Percentiles rank a stretch among this genome's conserved stretches.
phyloP scores from a whole-genome alignment of 164 flowering plant species.

The Macadamia tetraphylla region DNA sequence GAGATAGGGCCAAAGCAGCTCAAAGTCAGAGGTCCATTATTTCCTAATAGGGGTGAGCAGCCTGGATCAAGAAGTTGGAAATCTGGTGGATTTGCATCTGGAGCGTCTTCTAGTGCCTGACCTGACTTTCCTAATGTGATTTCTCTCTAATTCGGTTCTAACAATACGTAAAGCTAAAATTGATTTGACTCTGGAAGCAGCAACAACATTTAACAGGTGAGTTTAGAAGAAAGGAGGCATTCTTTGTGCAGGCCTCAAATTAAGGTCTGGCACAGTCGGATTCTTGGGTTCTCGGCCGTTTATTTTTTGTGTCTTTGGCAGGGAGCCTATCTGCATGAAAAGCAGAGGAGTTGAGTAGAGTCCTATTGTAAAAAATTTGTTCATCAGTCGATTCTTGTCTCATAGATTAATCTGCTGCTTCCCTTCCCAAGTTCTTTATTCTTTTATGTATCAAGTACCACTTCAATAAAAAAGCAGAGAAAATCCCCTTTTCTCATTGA shows the following conservation, averaged over 20 bases:
- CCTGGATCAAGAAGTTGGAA: constrained; percentile 23
- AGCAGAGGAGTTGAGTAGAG: constrained; percentile 20
- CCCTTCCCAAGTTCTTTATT: constrained; percentile 33
- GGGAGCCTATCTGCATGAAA: constrained; percentile 34
- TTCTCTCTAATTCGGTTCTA: constrained; percentile 40
- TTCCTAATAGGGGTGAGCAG: constrained; percentile 29
- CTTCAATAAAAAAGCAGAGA: constrained; percentile 18
- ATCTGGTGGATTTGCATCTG: constrained; percentile 17
- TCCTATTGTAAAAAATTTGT: constrained; percentile 29
- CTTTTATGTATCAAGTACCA: constrained; percentile 35
- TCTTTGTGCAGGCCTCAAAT: constrained; percentile 60
- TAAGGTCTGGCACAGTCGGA: constrained; percentile 36
- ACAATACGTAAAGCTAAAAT: constrained; percentile 28
- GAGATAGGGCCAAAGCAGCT: constrained; percentile 62
- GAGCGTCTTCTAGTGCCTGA: constrained; percentile 28
- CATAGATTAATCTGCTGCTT: constrained; percentile 30
- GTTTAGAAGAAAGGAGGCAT: constrained; percentile 26
- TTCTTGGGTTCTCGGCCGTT: constrained; percentile 45
- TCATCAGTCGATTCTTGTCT: constrained; percentile 29
- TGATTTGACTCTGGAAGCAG: constrained; percentile 36
- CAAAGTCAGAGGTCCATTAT: constrained; percentile 66
- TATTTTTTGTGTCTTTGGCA: constrained; percentile 40
- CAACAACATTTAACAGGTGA: constrained; percentile 32
- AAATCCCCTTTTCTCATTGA: neutral
- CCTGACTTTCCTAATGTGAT: constrained; percentile 28